Percentiles rank a stretch among this genome's conserved stretches.
These are phyloP conservation scores for Heterobasidion annosum DNA, from an alignment of 1,284 basidiomycete species.

Conservation along the genomic window DNA sequence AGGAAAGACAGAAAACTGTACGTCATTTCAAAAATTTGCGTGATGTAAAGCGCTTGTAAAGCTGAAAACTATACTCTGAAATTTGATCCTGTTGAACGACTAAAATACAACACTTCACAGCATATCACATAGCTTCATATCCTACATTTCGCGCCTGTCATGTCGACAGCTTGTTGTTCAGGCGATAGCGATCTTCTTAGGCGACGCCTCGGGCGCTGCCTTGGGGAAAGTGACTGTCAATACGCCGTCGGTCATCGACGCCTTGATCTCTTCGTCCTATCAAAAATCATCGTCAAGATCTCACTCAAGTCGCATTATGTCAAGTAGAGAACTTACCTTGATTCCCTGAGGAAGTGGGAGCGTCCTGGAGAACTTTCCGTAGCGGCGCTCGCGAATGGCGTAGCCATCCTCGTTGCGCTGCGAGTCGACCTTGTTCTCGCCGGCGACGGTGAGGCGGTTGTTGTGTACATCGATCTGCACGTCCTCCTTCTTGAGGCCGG, in stretches of 20 bases:
- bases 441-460: slow-evolving; percentile 34
- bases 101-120: no score
- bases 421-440: slow-evolving; percentile 25
- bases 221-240: slow-evolving; percentile 35
- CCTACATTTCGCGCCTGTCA: no score
- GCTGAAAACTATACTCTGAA: no score
- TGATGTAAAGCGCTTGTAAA: no score
- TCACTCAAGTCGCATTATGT: background rate
- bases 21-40: no score
- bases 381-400: slow-evolving; percentile 39
- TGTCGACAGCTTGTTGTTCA: slow-evolving; percentile 8
- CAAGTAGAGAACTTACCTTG: slow-evolving; percentile 25
- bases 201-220: slow-evolving; percentile 21
- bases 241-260: slow-evolving; percentile 32
- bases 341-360: slow-evolving; percentile 36
- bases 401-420: slow-evolving; percentile 34
- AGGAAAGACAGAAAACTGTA: no score
- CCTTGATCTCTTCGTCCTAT: slow-evolving; percentile 32
- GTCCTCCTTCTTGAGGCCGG: slow-evolving; percentile 28
- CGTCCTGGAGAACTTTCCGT: slow-evolving; percentile 36
- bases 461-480: slow-evolving; percentile 33
- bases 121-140: no score
- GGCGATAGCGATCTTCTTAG: slow-evolving; percentile 26
- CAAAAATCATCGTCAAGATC: slow-evolving; percentile 2
- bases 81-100: no score